Evolutionary conservation across 2,329 filamentous ascomycete species (phyloP).

Genomic region (Akanthomyces dipterigenus): DNA sequence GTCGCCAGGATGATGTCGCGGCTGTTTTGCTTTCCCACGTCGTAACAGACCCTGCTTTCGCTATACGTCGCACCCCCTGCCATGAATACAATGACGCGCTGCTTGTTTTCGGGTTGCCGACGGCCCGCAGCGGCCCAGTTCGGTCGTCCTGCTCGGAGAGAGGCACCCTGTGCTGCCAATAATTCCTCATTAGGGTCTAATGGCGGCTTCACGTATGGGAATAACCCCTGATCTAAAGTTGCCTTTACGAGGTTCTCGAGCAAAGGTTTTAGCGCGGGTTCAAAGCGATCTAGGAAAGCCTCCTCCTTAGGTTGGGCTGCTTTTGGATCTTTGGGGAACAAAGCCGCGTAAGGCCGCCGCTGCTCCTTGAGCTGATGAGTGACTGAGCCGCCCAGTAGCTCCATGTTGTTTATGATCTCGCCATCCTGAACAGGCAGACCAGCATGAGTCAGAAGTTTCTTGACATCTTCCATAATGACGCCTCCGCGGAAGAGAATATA

Average conservation of each 20-base stretch:
- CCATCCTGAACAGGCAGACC: constrained; percentile 67
- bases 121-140: constrained; percentile 87
- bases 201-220: constrained; percentile 69
- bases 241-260: constrained; percentile 68
- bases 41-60: constrained; percentile 84
- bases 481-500: constrained; percentile 85
- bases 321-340: constrained; percentile 65
- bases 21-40: constrained; percentile 63
- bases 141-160: constrained; percentile 83
- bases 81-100: constrained; percentile 89
- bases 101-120: constrained; percentile 68
- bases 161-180: constrained; percentile 55
- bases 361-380: constrained; percentile 68
- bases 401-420: constrained; percentile 69
- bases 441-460: constrained; percentile 77
- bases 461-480: constrained; percentile 74
- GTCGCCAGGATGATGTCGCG: constrained; percentile 84
- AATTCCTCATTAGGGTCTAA: constrained; percentile 56
- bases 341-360: constrained; percentile 54
- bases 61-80: constrained; percentile 93
- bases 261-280: constrained; percentile 74
- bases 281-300: constrained; percentile 79
- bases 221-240: constrained; percentile 56
- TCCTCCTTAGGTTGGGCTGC: constrained; percentile 58
- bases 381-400: constrained; percentile 71